Base-by-base conservation (phyloP, 2,329 filamentous ascomycete genomes). In the Clarireedia homoeocarpa region DNA sequence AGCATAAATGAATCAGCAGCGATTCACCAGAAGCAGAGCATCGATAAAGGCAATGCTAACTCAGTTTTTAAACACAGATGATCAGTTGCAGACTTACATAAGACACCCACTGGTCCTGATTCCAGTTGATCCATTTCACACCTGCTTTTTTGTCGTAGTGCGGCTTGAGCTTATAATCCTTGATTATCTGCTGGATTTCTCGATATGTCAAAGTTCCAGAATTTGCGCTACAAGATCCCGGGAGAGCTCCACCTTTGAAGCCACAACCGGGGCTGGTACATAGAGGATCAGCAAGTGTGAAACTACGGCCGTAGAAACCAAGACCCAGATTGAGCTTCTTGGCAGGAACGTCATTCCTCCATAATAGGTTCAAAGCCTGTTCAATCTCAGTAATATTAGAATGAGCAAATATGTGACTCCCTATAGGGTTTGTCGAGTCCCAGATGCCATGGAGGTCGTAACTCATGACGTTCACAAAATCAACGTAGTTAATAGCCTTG, bases 371-470 rank as follows among this genome's bases (percentile, higher is more conserved):
- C 0, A 76, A 48, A 0, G 69, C 68, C 0, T 60, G 27, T 5
- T 73, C 66, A 23, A 78, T 77, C 62, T 79, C 75, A 2, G 74
- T 75, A 0, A 78, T 53, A 58, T 79, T 77, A 0, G 76, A 75
- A 57, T 79, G 75, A 5, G 60, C 36, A 0, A 65, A 63, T 4
- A 72, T 63, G 14, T 64, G 65, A 0, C 66, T 46, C 0, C 74
- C 74, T 10, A 69, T 70, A 0, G 39, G 51, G 27, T 58, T 38
- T 1, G 7, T 39, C 0, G 36, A 7, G 24, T 63, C 61, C 60
- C 61, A 63, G 5, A 51, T 34, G 0, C 76, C 75, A 47, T 64
- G 64, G 3, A 68, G 12, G 45, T 68, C 34, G 15, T 42, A 42
- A 5, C 9, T 42, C 39, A 42, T 42, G 9, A 42, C 5, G 5